Conservation (phyloP, 805 yeast genomes). For the Saturnispora halmiae region DNA sequence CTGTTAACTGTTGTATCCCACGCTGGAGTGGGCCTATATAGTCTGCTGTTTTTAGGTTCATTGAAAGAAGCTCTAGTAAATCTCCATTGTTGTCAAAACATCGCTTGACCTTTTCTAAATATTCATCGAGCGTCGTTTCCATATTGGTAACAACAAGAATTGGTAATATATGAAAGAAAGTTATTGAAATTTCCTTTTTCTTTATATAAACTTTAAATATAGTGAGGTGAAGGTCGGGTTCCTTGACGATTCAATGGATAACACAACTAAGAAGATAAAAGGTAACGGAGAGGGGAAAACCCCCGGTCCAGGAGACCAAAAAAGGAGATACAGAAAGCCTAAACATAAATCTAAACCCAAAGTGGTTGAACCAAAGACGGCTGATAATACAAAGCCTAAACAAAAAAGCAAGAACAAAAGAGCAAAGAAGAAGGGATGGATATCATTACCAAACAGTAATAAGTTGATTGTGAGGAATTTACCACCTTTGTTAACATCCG, state of each 20-base stretch:
- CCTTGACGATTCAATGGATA: too few species aligned
- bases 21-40: conserved; percentile 23
- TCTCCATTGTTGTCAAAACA: conserved; percentile 1
- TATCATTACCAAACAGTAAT: neutral
- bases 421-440: conserved; percentile 1
- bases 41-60: conserved; percentile 6
- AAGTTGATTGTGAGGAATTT: conserved; percentile 34
- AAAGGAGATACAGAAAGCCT: too few species aligned
- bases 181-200: neutral
- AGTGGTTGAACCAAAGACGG: too few species aligned
- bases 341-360: too few species aligned
- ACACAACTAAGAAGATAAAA: too few species aligned
- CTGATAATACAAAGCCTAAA: too few species aligned
- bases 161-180: neutral
- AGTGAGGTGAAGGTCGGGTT: too few species aligned
- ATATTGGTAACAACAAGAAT: too few species aligned
- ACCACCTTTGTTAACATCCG: conserved; percentile 33
- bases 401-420: neutral
- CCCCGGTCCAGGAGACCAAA: too few species aligned
- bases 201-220: too few species aligned
- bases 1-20: conserved; percentile 18
- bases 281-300: too few species aligned
- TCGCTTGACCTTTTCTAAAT: neutral
- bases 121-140: conserved; percentile 2
- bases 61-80: neutral